These are phyloP conservation scores for Apostasia ramifera DNA, from an alignment of 106 monocot species.

Conservation along the genomic window DNA sequence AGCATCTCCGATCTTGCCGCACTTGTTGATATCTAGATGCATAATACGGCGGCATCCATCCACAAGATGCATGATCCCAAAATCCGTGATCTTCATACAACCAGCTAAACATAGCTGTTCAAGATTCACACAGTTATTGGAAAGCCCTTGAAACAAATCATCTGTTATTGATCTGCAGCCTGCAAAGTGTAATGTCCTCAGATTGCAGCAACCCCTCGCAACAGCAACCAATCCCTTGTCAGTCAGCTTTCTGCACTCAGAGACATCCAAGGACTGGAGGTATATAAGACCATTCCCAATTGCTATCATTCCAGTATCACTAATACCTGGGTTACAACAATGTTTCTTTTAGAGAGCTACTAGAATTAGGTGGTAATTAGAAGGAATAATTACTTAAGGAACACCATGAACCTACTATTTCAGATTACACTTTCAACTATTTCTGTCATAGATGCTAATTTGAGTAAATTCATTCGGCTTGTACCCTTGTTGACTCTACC, in stretches of 20 bases:
- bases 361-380: background rate
- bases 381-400: background rate
- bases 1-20: constrained; percentile 58
- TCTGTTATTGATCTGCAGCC: constrained; percentile 65
- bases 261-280: constrained; percentile 69
- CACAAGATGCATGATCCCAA: constrained; percentile 47
- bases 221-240: constrained; percentile 64
- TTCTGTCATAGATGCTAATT: too few species aligned
- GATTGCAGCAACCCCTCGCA: constrained; percentile 37
- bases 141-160: constrained; percentile 39
- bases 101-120: constrained; percentile 59
- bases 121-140: constrained; percentile 47
- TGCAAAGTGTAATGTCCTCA: constrained; percentile 38
- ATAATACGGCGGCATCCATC: constrained; percentile 62
- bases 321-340: constrained; percentile 44
- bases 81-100: constrained; percentile 64
- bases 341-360: background rate
- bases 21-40: constrained; percentile 73
- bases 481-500: too few species aligned
- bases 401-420: background rate
- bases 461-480: too few species aligned
- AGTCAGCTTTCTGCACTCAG: constrained; percentile 70
- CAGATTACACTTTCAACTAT: too few species aligned
- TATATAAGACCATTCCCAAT: constrained; percentile 40
- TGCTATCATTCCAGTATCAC: constrained; percentile 59